Evolutionary conservation across 805 yeast genomes (phyloP), one percentile per base, ranked within the genome.

Genomic region (Yarrowia sp.): DNA sequence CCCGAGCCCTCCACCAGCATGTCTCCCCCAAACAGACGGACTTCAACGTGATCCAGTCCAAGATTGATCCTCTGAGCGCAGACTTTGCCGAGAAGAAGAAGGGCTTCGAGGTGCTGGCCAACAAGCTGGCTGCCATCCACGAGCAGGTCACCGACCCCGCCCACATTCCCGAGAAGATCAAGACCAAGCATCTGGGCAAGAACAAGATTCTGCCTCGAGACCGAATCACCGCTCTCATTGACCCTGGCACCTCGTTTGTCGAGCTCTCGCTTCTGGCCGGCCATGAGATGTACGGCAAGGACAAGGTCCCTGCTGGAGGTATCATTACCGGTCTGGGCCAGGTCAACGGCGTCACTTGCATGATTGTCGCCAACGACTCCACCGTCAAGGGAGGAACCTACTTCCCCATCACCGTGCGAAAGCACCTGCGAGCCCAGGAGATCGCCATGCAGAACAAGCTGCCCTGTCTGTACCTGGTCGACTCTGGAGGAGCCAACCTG

Each of bases 341-440:
- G 36, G 76, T 75, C 42, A 67, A 69, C 7, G 77, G 77, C 34
- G 71, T 71, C 69, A 71, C 73, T 5, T 75, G 77, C 52, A 52
- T 75, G 53, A 72, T 75, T 43, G 75, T 75, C 14, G 77, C 77
- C 50, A 75, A 75, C 67, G 77, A 75, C 68, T 69, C 73, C 50
- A 75, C 77, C 39, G 77, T 75, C 52, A 75, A 75, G 67, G 77
- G 77, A 13, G 77, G 77, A 4, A 75, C 77, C n/a, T 75, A 75
- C 70, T 75, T 74, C 68, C 77, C 77, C 40, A 75, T 75, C 67
- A 75, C 77, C 9, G 77, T 75, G 30, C 70, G 76, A 38, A 75
- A 75, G 71, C 77, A 75, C 49, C 68, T 75, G 42, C 70, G 77
- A 40, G 77, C 77, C 15, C 77, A 75, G 69, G 77, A 75, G 65